These are phyloP conservation scores for Gaertneriomyces sp. DNA, from an alignment of 192 early-diverging fungal species.

Conservation along the genomic window DNA sequence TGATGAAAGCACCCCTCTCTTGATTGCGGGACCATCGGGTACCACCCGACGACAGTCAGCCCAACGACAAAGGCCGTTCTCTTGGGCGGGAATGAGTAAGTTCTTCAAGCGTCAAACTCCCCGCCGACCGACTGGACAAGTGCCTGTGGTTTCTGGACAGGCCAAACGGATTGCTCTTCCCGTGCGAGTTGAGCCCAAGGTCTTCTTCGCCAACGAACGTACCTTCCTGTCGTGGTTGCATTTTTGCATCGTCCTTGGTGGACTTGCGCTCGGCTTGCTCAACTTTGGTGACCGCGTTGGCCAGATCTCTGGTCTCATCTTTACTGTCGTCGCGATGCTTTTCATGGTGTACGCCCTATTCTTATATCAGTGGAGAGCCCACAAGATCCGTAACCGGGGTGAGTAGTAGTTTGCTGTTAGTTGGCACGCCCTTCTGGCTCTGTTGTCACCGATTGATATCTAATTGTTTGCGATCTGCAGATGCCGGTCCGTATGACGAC, in stretches of 20 bases:
- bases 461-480: slow-evolving; percentile 4
- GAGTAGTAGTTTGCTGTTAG: slow-evolving; percentile 1
- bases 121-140: background rate
- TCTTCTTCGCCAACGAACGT: slow-evolving; percentile 83
- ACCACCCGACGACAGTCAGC: background rate
- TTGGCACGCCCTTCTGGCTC: background rate
- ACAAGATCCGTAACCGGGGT: slow-evolving; percentile 61
- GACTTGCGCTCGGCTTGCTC: slow-evolving; percentile 67
- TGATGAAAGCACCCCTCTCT: slow-evolving; percentile 26
- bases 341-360: slow-evolving; percentile 70
- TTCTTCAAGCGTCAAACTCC: slow-evolving; percentile 15
- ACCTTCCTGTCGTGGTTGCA: slow-evolving; percentile 82
- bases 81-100: slow-evolving; percentile 19
- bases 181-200: slow-evolving; percentile 77
- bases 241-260: slow-evolving; percentile 63
- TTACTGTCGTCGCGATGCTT: slow-evolving; percentile 64
- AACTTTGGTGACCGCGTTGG: slow-evolving; percentile 72
- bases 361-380: slow-evolving; percentile 65
- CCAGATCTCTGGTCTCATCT: slow-evolving; percentile 65
- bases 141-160: background rate
- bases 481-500: slow-evolving; percentile 62
- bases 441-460: slow-evolving; percentile 45
- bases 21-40: slow-evolving; percentile 7
- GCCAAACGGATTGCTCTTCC: slow-evolving; percentile 44
- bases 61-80: slow-evolving; percentile 7